phyloP scores from a whole-genome alignment of 352 stramenopile genomes.

The Pythium aquatile region DNA sequence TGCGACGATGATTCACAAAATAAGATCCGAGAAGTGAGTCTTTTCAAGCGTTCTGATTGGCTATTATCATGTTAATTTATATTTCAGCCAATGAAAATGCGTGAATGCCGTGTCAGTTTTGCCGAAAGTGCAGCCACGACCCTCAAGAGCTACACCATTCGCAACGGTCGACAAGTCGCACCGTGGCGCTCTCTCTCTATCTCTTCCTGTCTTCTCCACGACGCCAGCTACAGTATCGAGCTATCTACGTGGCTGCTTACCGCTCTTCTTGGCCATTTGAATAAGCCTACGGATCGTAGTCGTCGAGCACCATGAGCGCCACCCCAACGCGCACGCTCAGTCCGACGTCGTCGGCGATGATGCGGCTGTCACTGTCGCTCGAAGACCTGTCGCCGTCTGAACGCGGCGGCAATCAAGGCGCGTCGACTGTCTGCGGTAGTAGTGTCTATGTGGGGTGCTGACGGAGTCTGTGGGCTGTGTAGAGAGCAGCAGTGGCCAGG shows the following conservation, averaged over 20 bases:
- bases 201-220: background rate
- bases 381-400: constrained; percentile 7
- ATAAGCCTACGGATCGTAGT: background rate
- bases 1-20: background rate
- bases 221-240: background rate
- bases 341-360: constrained; percentile 17
- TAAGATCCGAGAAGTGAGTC: background rate
- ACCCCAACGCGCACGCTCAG: background rate
- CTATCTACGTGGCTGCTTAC: background rate
- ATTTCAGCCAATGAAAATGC: constrained; percentile 18
- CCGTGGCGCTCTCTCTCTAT: constrained; percentile 2
- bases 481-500: constrained; percentile 13
- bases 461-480: background rate
- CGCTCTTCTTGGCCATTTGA: background rate
- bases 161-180: constrained; percentile 1
- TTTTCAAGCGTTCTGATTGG: constrained; percentile 9
- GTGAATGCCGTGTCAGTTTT: constrained; percentile 17
- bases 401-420: constrained; percentile 18
- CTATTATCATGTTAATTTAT: background rate
- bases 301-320: background rate
- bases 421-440: background rate
- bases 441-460: background rate
- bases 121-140: constrained; percentile 2
- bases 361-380: constrained; percentile 20
- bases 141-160: background rate